These are phyloP conservation scores for Gossypium arboreum DNA, from an alignment of 345 rosid species.

Conservation along the genomic window DNA sequence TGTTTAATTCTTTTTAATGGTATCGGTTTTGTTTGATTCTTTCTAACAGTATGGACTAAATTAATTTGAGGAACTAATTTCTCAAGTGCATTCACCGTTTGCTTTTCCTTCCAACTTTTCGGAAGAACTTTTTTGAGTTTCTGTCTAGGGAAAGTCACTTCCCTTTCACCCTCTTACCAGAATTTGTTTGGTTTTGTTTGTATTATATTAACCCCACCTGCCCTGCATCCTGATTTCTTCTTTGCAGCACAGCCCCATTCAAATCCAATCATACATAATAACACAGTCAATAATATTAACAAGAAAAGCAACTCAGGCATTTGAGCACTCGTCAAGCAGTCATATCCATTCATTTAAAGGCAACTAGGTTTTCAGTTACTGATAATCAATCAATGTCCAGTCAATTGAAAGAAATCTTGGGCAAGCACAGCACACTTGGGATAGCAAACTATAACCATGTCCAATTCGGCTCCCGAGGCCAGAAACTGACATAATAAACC, in stretches of 20 bases:
- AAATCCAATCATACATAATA: not conserved
- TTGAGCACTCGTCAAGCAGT: not conserved
- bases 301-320: not conserved
- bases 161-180: not conserved
- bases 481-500: not conserved
- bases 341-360: not conserved
- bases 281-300: not conserved
- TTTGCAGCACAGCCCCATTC: not conserved
- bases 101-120: not conserved
- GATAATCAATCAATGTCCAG: not conserved
- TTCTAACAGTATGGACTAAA: too few relatives aligned
- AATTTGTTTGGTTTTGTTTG: not conserved
- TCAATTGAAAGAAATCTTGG: not conserved
- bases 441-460: not conserved
- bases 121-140: too few relatives aligned
- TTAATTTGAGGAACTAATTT: too few relatives aligned
- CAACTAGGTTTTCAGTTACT: not conserved
- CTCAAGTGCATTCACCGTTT: too few relatives aligned
- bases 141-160: not conserved
- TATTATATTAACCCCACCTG: too few relatives aligned
- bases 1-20: too few relatives aligned
- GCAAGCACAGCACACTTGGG: not conserved
- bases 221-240: not conserved
- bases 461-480: not conserved
- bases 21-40: too few relatives aligned